Evolutionary conservation across 805 yeast genomes (phyloP).

Genomic region (Lipomyces sp.): DNA sequence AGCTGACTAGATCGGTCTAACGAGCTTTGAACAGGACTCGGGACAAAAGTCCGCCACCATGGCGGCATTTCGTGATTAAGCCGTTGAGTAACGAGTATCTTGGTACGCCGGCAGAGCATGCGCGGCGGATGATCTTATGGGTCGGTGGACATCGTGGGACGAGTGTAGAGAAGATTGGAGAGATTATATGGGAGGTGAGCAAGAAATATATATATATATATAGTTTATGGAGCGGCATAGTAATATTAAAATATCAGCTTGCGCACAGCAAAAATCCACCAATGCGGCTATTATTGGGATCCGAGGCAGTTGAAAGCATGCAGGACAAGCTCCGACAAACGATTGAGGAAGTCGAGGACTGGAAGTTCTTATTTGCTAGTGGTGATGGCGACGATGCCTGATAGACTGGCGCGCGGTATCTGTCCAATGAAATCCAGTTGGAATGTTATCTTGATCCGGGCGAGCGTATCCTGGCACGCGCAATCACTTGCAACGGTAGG

Average conservation of each 20-base stretch:
- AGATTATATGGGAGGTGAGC: slow-evolving; percentile 40
- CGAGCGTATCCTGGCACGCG: too few species aligned
- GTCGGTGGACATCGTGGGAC: slow-evolving; percentile 31
- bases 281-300: slow-evolving; percentile 40
- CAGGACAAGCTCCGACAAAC: slow-evolving; percentile 43
- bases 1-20: too few species aligned
- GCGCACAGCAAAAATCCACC: slow-evolving; percentile 42
- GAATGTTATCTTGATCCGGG: too few species aligned
- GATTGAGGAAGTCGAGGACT: slow-evolving; percentile 48
- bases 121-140: slow-evolving; percentile 37
- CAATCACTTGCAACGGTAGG: too few species aligned
- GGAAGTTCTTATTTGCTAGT: slow-evolving; percentile 45
- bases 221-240: slow-evolving; percentile 28
- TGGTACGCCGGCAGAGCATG: slow-evolving; percentile 40
- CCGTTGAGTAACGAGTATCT: slow-evolving; percentile 34
- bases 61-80: slow-evolving; percentile 39
- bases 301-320: slow-evolving; percentile 40
- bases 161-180: slow-evolving; percentile 39
- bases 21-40: neutral
- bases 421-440: too few species aligned
- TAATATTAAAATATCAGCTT: slow-evolving; percentile 4
- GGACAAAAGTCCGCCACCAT: slow-evolving; percentile 33
- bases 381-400: slow-evolving; percentile 23
- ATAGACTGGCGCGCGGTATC: neutral
- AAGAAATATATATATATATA: neutral